Percentiles rank a stretch among this genome's conserved stretches.
Evolutionary conservation across 495 filamentous ascomycete genomes (phyloP).

Genomic region (Neurospora sp.): DNA sequence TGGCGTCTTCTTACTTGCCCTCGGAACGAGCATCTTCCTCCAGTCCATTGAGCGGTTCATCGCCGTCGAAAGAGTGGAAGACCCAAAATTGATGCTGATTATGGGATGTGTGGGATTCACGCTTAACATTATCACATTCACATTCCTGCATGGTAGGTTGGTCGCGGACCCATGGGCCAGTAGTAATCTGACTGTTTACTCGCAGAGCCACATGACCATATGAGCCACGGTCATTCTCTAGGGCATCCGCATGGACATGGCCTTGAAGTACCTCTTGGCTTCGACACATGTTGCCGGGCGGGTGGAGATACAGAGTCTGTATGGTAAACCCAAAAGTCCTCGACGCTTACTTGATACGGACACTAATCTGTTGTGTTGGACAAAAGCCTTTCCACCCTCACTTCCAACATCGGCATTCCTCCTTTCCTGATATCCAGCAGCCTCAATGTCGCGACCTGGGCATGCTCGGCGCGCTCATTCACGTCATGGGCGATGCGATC

Average conservation of each 20-base stretch:
- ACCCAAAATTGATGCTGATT: constrained; percentile 66
- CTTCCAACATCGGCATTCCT: constrained; percentile 44
- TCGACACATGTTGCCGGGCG: neutral
- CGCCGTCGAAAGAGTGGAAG: constrained; percentile 41
- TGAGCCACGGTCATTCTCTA: constrained; percentile 25
- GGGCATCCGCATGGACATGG: constrained; percentile 9
- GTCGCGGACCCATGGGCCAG: neutral
- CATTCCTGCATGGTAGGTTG: constrained; percentile 65
- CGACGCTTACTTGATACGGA: constrained; percentile 33
- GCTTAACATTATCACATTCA: constrained; percentile 73
- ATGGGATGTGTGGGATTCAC: constrained; percentile 74
- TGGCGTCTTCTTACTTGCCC: constrained; percentile 85
- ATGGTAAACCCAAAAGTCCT: neutral
- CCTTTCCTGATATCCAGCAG: constrained; percentile 11
- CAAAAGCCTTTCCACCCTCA: constrained; percentile 48
- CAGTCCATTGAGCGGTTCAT: constrained; percentile 86
- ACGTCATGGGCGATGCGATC: constrained; percentile 84
- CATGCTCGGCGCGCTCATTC: constrained; percentile 85
- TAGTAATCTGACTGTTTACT: neutral
- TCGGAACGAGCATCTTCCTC: constrained; percentile 85
- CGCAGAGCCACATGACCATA: constrained; percentile 26
- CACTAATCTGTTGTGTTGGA: constrained; percentile 42
- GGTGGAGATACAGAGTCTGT: neutral
- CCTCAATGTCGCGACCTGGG: constrained; percentile 56
- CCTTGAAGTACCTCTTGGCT: neutral